phyloP scores from a whole-genome alignment of 257 asterid genomes.

The Nyctanthes arbortristis region DNA sequence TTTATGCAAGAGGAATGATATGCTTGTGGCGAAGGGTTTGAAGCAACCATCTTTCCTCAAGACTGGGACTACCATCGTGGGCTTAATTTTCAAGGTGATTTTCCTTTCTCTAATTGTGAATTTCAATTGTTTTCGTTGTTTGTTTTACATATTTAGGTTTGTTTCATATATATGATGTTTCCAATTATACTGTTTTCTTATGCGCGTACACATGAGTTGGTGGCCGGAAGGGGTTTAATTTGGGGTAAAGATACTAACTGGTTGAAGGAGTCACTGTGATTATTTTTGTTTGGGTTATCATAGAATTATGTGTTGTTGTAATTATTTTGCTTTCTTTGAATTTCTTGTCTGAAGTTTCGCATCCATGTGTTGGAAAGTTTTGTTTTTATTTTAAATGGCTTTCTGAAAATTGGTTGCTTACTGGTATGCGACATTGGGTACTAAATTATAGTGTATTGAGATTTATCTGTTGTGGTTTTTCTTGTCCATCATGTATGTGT shows the following conservation, averaged over 20 bases:
- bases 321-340: background rate
- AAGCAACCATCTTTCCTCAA: constrained; percentile 65
- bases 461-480: background rate
- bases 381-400: background rate
- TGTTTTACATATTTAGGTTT: constrained; percentile 12
- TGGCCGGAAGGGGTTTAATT: background rate
- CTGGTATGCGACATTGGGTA: background rate
- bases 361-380: background rate
- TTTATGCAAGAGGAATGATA: constrained; percentile 79
- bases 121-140: background rate
- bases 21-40: constrained; percentile 78
- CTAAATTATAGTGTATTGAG: background rate
- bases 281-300: background rate
- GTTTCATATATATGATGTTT: background rate
- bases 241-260: background rate
- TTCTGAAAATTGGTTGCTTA: background rate
- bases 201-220: background rate
- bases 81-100: constrained; percentile 71
- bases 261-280: background rate
- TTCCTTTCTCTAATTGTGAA: background rate
- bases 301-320: background rate
- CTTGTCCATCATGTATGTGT: background rate
- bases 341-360: background rate
- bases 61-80: constrained; percentile 96
- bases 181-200: background rate